These are phyloP conservation scores for Phytopythium mirpurense DNA, from an alignment of 352 stramenopile species.

Conservation along the genomic window DNA sequence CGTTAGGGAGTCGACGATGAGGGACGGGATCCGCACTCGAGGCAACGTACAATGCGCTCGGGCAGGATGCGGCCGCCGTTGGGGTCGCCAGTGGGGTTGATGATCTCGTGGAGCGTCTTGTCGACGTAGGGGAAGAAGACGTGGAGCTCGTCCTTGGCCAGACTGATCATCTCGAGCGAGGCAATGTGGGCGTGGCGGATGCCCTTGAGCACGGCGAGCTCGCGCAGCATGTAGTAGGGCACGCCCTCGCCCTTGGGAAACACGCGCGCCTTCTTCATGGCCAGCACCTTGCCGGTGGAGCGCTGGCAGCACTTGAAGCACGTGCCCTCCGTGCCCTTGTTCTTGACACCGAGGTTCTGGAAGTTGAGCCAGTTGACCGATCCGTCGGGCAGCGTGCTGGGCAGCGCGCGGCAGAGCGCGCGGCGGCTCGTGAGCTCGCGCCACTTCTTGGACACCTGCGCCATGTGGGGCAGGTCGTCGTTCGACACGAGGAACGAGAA, in stretches of 20 bases:
- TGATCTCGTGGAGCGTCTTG: slow-evolving; percentile 88
- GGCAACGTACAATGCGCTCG: slow-evolving; percentile 54
- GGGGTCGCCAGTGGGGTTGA: slow-evolving; percentile 85
- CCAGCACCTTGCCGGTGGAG: slow-evolving; percentile 78
- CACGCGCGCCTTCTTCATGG: slow-evolving; percentile 86
- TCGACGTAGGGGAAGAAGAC: slow-evolving; percentile 91
- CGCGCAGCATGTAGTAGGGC: slow-evolving; percentile 91
- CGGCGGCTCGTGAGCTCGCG: slow-evolving; percentile 65
- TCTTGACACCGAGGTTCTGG: slow-evolving; percentile 86
- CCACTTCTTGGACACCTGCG: slow-evolving; percentile 75
- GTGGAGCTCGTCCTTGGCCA: slow-evolving; percentile 83
- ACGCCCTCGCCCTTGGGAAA: slow-evolving; percentile 89
- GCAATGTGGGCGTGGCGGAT: slow-evolving; percentile 88
- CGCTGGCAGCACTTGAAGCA: slow-evolving; percentile 86
- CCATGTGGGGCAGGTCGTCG: slow-evolving; percentile 67
- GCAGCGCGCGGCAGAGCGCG: slow-evolving; percentile 65
- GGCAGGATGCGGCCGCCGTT: slow-evolving; percentile 69
- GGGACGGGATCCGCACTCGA: no score
- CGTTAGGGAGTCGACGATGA: no score
- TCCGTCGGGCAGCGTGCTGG: slow-evolving; percentile 61
- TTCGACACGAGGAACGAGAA: slow-evolving; percentile 81
- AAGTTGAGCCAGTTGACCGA: slow-evolving; percentile 87
- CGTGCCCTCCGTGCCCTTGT: slow-evolving; percentile 86
- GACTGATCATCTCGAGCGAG: slow-evolving; percentile 81
- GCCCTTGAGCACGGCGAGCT: slow-evolving; percentile 84